Evolutionary conservation across 2,329 filamentous ascomycete species (phyloP), one percentile per base, ranked within the genome.

Genomic region (Apiospora marii): DNA sequence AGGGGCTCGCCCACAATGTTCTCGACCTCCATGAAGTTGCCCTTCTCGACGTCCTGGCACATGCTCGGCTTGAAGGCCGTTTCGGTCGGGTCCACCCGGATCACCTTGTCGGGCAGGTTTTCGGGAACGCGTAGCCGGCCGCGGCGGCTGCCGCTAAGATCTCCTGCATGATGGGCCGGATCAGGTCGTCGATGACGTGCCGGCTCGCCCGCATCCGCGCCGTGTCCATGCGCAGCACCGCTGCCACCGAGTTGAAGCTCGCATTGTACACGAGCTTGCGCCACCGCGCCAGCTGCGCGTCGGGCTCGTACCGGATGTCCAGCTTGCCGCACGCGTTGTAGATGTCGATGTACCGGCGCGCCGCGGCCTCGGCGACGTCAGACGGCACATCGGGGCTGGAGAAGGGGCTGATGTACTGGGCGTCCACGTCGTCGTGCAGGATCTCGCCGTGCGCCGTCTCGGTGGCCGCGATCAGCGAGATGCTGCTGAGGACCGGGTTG

Each of bases 1-100:
- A 90, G 73, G n/a, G 88, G 87, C 80, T 90, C 88, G 1, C 88
- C 88, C 4, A 90, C 78, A 48, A 90, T 83, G 74, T 86, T 88
- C 77, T 90, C 88, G 68, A 85, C 84, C 78, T 91, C 89, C 73
- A 88, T 86, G 70, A 84, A 87, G 75, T 89, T 89, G 22, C 87
- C 76, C 75, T 89, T 89, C 48, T 83, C 80, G 10, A 85, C 79
- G 78, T 91, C 89, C 73, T 86, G 84, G 22, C 84, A 81, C 88
- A 90, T 90, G 74, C 87, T 89, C 0, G 88, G 89, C 73, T 83
- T 82, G 74, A 88, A 83, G 51, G 84, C 85, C 61, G 84, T 83
- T 67, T 85, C 84, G 27, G 85, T 79, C 0, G 87, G 86, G 80
- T 90, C 87, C 51, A 82, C 77, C 41, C 83, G 78, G 53, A 91